Evolutionary conservation across 2,329 filamentous ascomycete species (phyloP), one percentile per base, ranked within the genome.

Genomic region (Graphilbum fragrans): DNA sequence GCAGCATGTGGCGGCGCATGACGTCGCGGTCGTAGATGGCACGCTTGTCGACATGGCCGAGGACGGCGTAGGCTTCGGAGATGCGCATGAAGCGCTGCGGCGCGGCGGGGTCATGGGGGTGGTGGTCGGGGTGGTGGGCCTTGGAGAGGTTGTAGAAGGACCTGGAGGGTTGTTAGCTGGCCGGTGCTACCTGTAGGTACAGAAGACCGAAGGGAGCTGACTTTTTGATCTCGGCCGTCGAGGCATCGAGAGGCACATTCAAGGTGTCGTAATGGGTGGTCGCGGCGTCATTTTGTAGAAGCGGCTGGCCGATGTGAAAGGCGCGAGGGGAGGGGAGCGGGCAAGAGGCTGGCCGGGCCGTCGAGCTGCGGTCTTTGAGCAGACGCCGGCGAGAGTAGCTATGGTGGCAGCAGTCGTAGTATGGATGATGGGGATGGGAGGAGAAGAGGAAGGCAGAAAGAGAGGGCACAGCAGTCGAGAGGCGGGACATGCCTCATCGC

Each of bases 71-170:
- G 51, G 88, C 87, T 57, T 92, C 82, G 56, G 77, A 82, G 57
- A 95, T 82, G 51, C 77, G 72, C 59, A 87, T 77, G 69, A 94
- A 98, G 57, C 80, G 83, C 44, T 74, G 65, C 4, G 79, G 69
- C 47, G 88, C 83, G 44, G 64, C 57, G 5, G 84, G 82, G 61
- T 94, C 82, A 51, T 73, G 57, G 45, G 72, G 85, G 68, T 96
- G 93, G 57, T 80, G 78, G 69, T 98, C 92, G 1, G 92, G 92
- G 62, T 98, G 92, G 70, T 94, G 82, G 41, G 73, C 66, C 63
- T 95, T 94, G 55, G 87, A 94, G 58, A 96, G 83, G 46, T 72
- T 63, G 70, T 95, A 96, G 74, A 95, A 98, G 50, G 76, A 76
- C 53, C 74, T 80, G 44, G 22, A 1, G 5, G 2, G 40, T 32